phyloP scores from a whole-genome alignment of 2,329 filamentous ascomycete species.

The Exophiala xenobiotica region DNA sequence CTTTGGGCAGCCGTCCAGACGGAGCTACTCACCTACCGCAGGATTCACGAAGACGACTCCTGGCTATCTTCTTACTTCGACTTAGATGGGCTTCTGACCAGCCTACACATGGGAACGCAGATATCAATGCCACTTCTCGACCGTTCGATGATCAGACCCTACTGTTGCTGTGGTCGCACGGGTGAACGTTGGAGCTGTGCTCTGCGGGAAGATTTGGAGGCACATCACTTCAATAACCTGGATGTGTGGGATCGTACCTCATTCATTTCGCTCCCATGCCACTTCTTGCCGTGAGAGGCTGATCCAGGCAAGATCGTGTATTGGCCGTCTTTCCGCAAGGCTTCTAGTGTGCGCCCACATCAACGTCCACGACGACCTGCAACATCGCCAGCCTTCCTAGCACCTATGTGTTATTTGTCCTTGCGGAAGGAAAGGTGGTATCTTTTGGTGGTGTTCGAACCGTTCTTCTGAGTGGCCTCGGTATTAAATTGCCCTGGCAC shows the following conservation, averaged over 20 bases:
- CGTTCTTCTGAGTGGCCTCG: no score
- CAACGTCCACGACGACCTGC: no score
- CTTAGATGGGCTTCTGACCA: constrained; percentile 14
- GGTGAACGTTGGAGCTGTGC: not conserved
- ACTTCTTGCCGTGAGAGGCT: no score
- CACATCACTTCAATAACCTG: constrained; percentile 1
- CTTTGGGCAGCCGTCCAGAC: constrained; percentile 41
- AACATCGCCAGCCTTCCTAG: no score
- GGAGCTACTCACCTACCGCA: constrained; percentile 40
- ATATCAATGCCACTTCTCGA: constrained; percentile 17
- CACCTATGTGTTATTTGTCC: no score
- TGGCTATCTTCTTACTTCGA: constrained; percentile 31
- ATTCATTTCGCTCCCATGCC: constrained; percentile 2
- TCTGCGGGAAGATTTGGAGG: not conserved
- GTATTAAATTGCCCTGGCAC: no score
- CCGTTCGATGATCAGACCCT: constrained; percentile 24
- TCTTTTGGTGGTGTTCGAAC: no score
- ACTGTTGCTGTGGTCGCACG: constrained; percentile 22
- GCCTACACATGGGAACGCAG: constrained; percentile 5
- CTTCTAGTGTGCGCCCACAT: no score
- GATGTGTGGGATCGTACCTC: constrained; percentile 4
- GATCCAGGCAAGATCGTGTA: no score
- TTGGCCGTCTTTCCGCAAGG: no score
- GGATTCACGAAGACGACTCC: constrained; percentile 31
- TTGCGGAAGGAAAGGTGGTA: no score